Percentiles rank a stretch among this genome's conserved stretches.
Evolutionary conservation across 495 filamentous ascomycete genomes (phyloP).

Genomic region (Aspergillus funiculosus): DNA sequence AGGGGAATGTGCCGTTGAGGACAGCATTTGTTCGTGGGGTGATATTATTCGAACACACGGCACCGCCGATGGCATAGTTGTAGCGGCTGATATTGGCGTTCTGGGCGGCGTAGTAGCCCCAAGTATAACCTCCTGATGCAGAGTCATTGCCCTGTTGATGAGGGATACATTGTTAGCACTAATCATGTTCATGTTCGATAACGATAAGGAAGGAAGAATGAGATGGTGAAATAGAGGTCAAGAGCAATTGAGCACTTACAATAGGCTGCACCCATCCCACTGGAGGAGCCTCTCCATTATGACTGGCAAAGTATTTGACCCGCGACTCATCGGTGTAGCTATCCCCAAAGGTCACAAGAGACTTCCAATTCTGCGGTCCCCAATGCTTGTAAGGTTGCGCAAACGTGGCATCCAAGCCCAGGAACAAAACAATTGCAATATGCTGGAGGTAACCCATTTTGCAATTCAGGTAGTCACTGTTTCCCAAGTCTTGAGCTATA

Average conservation of each 20-base stretch:
- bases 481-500: too few species aligned
- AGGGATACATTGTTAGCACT: not conserved
- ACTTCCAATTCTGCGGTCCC: conserved; percentile 41
- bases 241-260: conserved; percentile 23
- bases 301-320: conserved; percentile 50
- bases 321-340: conserved; percentile 71
- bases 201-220: not conserved
- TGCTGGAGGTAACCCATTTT: not conserved
- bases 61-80: conserved; percentile 68
- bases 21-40: conserved; percentile 44
- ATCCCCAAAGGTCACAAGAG: conserved; percentile 59
- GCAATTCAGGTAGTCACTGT: too few species aligned
- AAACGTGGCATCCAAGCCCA: not conserved
- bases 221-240: not conserved
- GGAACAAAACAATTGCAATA: not conserved
- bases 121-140: conserved; percentile 58
- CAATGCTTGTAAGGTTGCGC: conserved; percentile 17
- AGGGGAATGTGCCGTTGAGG: conserved; percentile 52
- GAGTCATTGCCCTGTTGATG: conserved; percentile 37
- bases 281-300: conserved; percentile 56
- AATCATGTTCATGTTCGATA: too few species aligned
- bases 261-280: conserved; percentile 46
- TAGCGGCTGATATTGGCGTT: conserved; percentile 54
- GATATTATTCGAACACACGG: conserved; percentile 63
- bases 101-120: conserved; percentile 56